Evolutionary conservation across 1,284 basidiomycete genomes (phyloP), one percentile per base, ranked within the genome.

Genomic region (Garcileccinum viscosum): DNA sequence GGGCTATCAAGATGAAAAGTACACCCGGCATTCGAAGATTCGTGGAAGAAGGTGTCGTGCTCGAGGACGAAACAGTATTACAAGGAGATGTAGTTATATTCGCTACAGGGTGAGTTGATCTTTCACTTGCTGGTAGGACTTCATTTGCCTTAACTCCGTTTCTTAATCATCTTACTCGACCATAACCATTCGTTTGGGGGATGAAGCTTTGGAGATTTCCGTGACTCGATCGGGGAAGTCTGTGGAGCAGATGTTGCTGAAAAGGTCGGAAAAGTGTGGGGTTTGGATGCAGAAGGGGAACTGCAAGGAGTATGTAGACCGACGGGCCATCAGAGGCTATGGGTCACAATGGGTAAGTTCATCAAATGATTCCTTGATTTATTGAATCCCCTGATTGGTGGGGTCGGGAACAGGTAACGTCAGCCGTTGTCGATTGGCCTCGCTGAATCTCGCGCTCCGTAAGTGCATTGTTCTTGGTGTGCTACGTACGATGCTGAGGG

Each of bases 31-130:
- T 84, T 30, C 72, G 74, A 27, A 66, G 72, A 35, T 83, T 83
- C 71, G 77, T 75, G 1, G 70, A 81, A 59, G 70, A 66, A 15
- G 80, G 79, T 3, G 70, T 87, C 42, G 76, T 75, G 42, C 81
- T 87, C 62, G 80, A 76, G 56, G 84, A 86, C 63, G 83, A 82
- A 17, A 80, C 77, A 17, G 70, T 78, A 62, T 71, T 84, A 14
- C 72, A 82, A 33, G 85, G 81, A 30, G 85, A 89, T 72, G 74
- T 82, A 22, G 80, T 87, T 30, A 73, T 87, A 61, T 84, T 86
- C 58, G 84, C 84, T 1, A 85, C 84, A 2, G 83, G 81, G 66
- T 85, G 64, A 63, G 81, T 65, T 32, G 3, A 17, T 15, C 19
- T n/a, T 35, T 63, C 27, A 6, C 22, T 40, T 30, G 24, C 19